These are phyloP conservation scores for Fusarium gaditjirri DNA, from an alignment of 2,329 filamentous ascomycete genomes.

Conservation along the genomic window DNA sequence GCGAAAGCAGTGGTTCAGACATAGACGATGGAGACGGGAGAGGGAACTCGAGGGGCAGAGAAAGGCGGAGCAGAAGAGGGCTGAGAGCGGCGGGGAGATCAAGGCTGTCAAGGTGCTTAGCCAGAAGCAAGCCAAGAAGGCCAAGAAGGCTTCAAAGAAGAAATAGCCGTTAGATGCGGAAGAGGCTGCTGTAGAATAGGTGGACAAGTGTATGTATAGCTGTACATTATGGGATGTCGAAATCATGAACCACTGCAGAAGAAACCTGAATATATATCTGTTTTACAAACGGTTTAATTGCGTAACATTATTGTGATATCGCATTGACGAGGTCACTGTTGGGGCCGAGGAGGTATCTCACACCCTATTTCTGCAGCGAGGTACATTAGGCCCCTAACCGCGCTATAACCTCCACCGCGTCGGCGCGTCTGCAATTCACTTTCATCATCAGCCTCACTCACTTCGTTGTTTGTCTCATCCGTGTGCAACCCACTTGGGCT, in stretches of 20 bases:
- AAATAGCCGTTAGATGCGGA: slow-evolving; percentile 35
- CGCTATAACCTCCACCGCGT: slow-evolving; percentile 30
- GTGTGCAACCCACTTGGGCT: not conserved
- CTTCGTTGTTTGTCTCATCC: not conserved
- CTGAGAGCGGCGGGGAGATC: slow-evolving; percentile 46
- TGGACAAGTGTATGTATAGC: slow-evolving; percentile 42
- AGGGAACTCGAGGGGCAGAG: slow-evolving; percentile 55
- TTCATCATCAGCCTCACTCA: not conserved
- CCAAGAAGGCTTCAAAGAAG: slow-evolving; percentile 52
- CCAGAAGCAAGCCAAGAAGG: slow-evolving; percentile 53
- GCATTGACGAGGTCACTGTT: not conserved
- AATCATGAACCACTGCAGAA: not conserved
- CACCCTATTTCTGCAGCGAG: slow-evolving; percentile 1
- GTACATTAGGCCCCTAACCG: slow-evolving; percentile 10
- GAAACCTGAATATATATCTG: not conserved
- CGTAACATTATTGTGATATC: not conserved
- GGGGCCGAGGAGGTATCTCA: slow-evolving; percentile 11
- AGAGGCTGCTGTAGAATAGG: not conserved
- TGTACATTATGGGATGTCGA: slow-evolving; percentile 23
- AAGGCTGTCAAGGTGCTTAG: slow-evolving; percentile 48
- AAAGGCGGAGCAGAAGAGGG: slow-evolving; percentile 51
- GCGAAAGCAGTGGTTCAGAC: slow-evolving; percentile 60
- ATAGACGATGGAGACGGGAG: slow-evolving; percentile 56
- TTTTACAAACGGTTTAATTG: not conserved
- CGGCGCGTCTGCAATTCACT: slow-evolving; percentile 26